Conservation (phyloP, 2,329 filamentous ascomycete species). For the Pseudogymnoascus destructans region DNA sequence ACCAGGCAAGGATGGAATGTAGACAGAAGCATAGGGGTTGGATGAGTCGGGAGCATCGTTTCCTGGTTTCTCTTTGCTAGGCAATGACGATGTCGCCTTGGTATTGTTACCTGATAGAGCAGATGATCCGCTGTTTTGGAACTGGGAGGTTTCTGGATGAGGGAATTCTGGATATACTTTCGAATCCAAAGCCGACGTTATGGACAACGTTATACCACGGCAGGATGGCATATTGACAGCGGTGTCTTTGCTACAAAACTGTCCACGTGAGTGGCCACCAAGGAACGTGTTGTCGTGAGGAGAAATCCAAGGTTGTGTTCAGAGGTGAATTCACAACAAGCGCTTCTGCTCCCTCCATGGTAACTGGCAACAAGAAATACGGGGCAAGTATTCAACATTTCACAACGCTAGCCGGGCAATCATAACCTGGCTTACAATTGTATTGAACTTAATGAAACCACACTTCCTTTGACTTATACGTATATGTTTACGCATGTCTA, state of each 20-base stretch:
- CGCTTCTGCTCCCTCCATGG: not conserved
- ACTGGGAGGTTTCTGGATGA: slow-evolving; percentile 38
- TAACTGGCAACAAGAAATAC: not conserved
- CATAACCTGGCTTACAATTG: not conserved
- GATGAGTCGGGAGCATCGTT: not conserved
- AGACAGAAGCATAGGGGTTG: slow-evolving; percentile 37
- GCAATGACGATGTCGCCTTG: not conserved
- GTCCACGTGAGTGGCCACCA: not conserved
- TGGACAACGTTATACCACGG: slow-evolving; percentile 20
- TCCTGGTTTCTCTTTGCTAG: not conserved
- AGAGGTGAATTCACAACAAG: slow-evolving; percentile 4
- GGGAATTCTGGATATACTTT: slow-evolving; percentile 39
- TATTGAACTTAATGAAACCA: not conserved
- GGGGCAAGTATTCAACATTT: not conserved
- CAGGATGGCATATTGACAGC: slow-evolving; percentile 20
- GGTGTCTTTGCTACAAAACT: not conserved
- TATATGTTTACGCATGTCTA: not conserved
- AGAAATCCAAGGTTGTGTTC: not conserved
- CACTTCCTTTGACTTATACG: not conserved
- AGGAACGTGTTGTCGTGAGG: not conserved
- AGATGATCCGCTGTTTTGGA: slow-evolving; percentile 21
- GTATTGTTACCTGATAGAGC: not conserved
- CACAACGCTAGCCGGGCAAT: not conserved
- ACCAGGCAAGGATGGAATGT: slow-evolving; percentile 43
- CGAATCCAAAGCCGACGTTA: slow-evolving; percentile 21